phyloP scores from a whole-genome alignment of 192 early-diverging fungal species.

The Podila epigama region DNA sequence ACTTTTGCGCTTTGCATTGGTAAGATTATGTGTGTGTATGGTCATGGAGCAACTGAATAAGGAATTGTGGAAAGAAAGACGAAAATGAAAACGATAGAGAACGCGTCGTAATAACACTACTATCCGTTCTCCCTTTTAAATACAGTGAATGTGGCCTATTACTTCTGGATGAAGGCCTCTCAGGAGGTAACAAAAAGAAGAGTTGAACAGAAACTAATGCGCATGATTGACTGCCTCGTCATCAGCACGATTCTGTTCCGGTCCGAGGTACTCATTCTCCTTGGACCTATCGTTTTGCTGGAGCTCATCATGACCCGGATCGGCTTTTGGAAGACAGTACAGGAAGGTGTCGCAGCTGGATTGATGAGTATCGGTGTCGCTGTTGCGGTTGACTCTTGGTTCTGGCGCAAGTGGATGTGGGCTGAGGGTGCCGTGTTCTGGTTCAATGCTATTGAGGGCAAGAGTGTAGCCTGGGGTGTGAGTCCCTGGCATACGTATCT shows the following conservation, averaged over 20 bases:
- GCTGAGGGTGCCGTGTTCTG: slow-evolving; percentile 77
- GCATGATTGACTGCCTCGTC: slow-evolving; percentile 55
- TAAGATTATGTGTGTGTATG: slow-evolving; percentile 4
- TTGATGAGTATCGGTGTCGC: slow-evolving; percentile 46
- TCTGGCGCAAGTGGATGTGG: slow-evolving; percentile 79
- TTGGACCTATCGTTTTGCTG: slow-evolving; percentile 48
- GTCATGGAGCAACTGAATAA: not conserved
- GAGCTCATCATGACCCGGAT: slow-evolving; percentile 41
- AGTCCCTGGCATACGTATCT: slow-evolving; percentile 81
- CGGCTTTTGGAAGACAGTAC: slow-evolving; percentile 16
- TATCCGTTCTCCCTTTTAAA: not conserved
- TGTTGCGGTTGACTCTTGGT: slow-evolving; percentile 73
- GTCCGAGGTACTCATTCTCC: slow-evolving; percentile 58
- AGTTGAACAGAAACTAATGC: slow-evolving; percentile 25
- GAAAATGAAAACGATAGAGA: too few relatives aligned
- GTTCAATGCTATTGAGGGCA: slow-evolving; percentile 78
- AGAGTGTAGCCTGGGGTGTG: slow-evolving; percentile 73
- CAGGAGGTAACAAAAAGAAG: not conserved
- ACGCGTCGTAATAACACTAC: too few relatives aligned
- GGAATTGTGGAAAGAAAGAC: too few relatives aligned
- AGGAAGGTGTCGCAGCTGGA: slow-evolving; percentile 25
- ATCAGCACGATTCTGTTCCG: slow-evolving; percentile 58
- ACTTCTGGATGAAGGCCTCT: slow-evolving; percentile 47
- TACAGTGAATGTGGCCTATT: slow-evolving; percentile 50
- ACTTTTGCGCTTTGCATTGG: slow-evolving; percentile 79